Conservation (phyloP, 1,284 basidiomycete genomes). For the Rhizopogon parksii region DNA sequence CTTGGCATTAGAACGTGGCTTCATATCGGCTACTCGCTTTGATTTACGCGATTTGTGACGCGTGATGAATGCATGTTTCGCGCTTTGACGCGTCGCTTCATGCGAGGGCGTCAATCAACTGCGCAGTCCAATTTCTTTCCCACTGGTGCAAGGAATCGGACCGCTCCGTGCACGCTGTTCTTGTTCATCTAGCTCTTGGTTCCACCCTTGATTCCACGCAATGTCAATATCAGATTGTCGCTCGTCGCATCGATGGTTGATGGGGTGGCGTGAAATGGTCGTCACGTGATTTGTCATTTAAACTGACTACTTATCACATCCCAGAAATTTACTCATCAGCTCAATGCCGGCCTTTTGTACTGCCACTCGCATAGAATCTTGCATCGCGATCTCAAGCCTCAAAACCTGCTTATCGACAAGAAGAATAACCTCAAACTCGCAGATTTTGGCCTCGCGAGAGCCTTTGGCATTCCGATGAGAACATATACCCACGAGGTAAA, state of each 20-base stretch:
- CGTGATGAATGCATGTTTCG: conserved; percentile 14
- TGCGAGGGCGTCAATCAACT: conserved; percentile 2
- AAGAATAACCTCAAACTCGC: conserved; percentile 89
- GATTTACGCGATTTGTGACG: conserved; percentile 11
- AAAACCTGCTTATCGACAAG: conserved; percentile 93
- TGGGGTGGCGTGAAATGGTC: conserved; percentile 18
- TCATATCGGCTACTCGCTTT: not conserved
- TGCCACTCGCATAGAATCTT: conserved; percentile 96
- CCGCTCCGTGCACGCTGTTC: not conserved
- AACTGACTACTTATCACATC: not conserved
- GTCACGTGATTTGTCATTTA: conserved; percentile 22
- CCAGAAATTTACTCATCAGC: conserved; percentile 88
- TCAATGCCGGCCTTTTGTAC: conserved; percentile 84
- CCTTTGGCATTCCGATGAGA: conserved; percentile 95
- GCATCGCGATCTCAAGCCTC: conserved; percentile 96
- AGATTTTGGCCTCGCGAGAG: conserved; percentile 94
- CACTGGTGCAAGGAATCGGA: not conserved
- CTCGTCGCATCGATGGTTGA: conserved; percentile 18
- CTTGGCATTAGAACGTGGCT: not conserved
- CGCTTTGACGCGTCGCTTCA: conserved; percentile 19
- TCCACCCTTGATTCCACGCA: not conserved
- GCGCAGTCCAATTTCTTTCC: conserved; percentile 4
- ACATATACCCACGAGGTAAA: conserved; percentile 96
- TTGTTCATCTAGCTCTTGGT: not conserved
- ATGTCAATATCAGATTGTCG: conserved; percentile 9